These are phyloP conservation scores for Chondrus crispus DNA, from an alignment of 23 red algal genomes.

Conservation along the genomic window DNA sequence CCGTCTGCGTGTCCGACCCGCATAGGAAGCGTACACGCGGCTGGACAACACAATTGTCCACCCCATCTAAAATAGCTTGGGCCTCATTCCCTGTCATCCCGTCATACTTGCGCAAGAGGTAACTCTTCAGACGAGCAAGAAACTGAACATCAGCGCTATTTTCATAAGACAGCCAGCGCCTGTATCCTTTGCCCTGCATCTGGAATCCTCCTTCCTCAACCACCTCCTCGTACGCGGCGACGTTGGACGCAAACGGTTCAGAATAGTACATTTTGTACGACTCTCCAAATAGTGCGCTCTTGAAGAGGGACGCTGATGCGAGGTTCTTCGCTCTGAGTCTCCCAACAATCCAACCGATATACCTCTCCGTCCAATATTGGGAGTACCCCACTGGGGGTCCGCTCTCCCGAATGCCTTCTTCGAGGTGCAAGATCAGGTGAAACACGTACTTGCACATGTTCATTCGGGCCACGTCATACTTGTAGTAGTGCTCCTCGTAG, in stretches of 20 bases:
- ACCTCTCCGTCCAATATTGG: slow-evolving; percentile 2
- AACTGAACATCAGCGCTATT: not conserved
- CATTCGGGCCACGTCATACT: not conserved
- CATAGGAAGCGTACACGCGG: not conserved
- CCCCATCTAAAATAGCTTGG: not conserved
- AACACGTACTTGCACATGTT: not conserved
- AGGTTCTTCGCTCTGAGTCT: not conserved
- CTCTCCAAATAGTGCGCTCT: not conserved
- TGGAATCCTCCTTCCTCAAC: not conserved
- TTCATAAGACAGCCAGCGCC: no score
- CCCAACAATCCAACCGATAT: not conserved
- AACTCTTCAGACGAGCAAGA: not conserved
- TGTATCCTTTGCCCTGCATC: not conserved
- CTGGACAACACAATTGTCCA: not conserved
- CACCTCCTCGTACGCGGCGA: no score
- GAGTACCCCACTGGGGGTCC: not conserved
- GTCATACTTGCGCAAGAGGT: not conserved
- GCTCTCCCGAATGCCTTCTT: not conserved
- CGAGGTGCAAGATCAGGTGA: not conserved
- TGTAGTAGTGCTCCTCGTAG: not conserved
- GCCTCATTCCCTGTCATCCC: not conserved
- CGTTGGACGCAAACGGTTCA: not conserved
- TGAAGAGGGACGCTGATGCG: not conserved
- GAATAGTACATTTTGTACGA: not conserved
- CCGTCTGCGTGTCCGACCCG: no score